Conservation (phyloP, 805 yeast genomes). For the Trichomonascus vanleenenianus region DNA sequence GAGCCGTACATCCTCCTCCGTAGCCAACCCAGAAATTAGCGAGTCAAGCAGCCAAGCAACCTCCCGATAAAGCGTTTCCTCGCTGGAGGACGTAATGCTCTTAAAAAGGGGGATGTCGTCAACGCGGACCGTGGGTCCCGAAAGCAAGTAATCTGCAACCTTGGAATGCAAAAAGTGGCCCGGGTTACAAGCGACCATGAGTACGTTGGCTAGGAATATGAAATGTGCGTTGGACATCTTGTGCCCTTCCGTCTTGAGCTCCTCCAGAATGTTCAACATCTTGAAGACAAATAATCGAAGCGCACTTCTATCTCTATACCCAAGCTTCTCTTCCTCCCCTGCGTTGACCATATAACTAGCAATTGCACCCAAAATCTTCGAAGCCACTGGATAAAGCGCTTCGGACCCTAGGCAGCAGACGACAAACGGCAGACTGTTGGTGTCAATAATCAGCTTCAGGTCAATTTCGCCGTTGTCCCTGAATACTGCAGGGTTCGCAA, state of each 20-base stretch:
- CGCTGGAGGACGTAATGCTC: slow-evolving; percentile 15
- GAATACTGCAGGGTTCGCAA: slow-evolving; percentile 43
- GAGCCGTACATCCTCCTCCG: slow-evolving; percentile 44
- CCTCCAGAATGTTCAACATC: slow-evolving; percentile 5
- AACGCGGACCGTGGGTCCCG: slow-evolving; percentile 39
- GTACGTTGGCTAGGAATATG: slow-evolving; percentile 45
- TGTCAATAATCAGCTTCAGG: slow-evolving; percentile 48
- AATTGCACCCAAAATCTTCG: slow-evolving; percentile 3
- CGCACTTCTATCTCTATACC: slow-evolving; percentile 49
- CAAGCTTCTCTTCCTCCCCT: slow-evolving; percentile 26
- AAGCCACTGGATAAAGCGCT: background rate
- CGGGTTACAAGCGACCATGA: slow-evolving; percentile 57
- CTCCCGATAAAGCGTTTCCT: slow-evolving; percentile 33
- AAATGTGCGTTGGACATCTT: slow-evolving; percentile 43
- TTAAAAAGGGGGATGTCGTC: slow-evolving; percentile 39
- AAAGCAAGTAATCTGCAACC: slow-evolving; percentile 55
- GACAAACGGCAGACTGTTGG: slow-evolving; percentile 45
- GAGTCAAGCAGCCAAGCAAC: slow-evolving; percentile 57
- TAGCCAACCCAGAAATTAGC: slow-evolving; percentile 41
- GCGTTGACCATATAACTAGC: background rate
- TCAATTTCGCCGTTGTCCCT: slow-evolving; percentile 35
- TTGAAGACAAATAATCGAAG: slow-evolving; percentile 33
- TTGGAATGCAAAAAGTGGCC: slow-evolving; percentile 68
- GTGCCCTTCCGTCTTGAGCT: slow-evolving; percentile 2
- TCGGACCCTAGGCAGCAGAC: slow-evolving; percentile 23